A percentile compares a stretch with the other conserved stretches of the same genome.
Evolutionary conservation across 1,284 basidiomycete genomes (phyloP).

Genomic region (Ganoderma multipileum): DNA sequence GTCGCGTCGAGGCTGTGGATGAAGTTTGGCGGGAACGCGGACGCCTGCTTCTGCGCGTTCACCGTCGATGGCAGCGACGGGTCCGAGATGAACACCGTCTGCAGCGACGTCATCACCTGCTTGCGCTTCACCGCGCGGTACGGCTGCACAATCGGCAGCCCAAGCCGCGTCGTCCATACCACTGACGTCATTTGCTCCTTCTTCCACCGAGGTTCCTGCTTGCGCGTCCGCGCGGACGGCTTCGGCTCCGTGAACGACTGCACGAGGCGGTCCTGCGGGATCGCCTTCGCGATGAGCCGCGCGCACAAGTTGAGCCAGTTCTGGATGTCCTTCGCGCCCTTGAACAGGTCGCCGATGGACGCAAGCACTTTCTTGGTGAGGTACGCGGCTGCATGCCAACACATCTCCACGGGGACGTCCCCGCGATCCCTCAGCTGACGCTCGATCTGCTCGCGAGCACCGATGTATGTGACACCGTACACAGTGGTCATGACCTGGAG

Average conservation of each 20-base stretch:
- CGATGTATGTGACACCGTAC: slow-evolving; percentile 96
- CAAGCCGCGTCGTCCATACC: slow-evolving; percentile 96
- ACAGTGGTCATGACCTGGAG: slow-evolving; percentile 97
- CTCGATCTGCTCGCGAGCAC: slow-evolving; percentile 95
- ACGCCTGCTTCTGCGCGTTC: slow-evolving; percentile 87
- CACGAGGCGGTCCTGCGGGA: slow-evolving; percentile 78
- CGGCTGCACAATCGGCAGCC: slow-evolving; percentile 95
- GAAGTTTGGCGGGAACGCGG: slow-evolving; percentile 99
- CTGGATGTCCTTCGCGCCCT: slow-evolving; percentile 91
- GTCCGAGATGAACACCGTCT: slow-evolving; percentile 94
- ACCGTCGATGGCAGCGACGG: slow-evolving; percentile 78
- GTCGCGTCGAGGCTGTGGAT: slow-evolving; percentile 98
- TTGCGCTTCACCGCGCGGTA: slow-evolving; percentile 88
- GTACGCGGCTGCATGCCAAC: slow-evolving; percentile 84
- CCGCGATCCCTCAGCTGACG: slow-evolving; percentile 84
- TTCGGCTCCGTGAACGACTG: slow-evolving; percentile 26
- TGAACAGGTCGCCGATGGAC: slow-evolving; percentile 93
- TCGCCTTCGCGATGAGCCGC: slow-evolving; percentile 87
- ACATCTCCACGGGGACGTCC: slow-evolving; percentile 76
- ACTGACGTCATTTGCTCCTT: slow-evolving; percentile 97
- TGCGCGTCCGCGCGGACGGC: slow-evolving; percentile 14
- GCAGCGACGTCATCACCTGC: slow-evolving; percentile 86
- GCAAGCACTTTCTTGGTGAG: slow-evolving; percentile 82
- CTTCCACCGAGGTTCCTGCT: slow-evolving; percentile 51
- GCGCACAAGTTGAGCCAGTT: slow-evolving; percentile 89